Conservation (phyloP, 2,329 filamentous ascomycete genomes). For the Phaeosphaeriaceae sp. region DNA sequence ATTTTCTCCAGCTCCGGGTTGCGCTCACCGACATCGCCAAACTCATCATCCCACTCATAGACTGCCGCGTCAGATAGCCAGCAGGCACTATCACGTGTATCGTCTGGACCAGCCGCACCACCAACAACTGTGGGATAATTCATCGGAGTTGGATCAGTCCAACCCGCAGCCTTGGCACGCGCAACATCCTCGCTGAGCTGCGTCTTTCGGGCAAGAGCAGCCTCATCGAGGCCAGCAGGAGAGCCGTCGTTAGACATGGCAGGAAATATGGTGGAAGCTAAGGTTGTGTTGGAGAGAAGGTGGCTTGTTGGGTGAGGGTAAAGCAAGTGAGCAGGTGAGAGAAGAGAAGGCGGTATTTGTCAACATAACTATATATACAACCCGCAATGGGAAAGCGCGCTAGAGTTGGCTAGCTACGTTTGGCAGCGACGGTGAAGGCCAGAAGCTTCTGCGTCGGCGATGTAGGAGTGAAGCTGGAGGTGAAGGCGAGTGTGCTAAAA, state of each 20-base stretch:
- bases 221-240: slow-evolving; percentile 16
- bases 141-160: slow-evolving; percentile 56
- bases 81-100: slow-evolving; percentile 25
- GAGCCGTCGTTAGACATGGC: slow-evolving; percentile 32
- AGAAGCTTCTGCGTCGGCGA: no score
- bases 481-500: no score
- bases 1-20: slow-evolving; percentile 73
- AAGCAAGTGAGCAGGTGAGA: no score
- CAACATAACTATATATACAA: no score
- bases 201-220: slow-evolving; percentile 29
- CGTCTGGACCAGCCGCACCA: slow-evolving; percentile 26
- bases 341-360: no score
- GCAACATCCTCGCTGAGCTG: slow-evolving; percentile 34
- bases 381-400: no score
- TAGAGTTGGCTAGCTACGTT: no score
- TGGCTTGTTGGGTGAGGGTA: no score
- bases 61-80: slow-evolving; percentile 66
- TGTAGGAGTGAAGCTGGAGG: no score
- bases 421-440: no score
- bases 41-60: slow-evolving; percentile 87
- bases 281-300: no score
- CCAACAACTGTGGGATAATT: slow-evolving; percentile 55
- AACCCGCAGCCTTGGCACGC: slow-evolving; percentile 49
- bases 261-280: neutral
- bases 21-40: slow-evolving; percentile 80